Evolutionary conservation across 2,329 filamentous ascomycete species (phyloP).

Genomic region (Colletotrichum spaethianum): DNA sequence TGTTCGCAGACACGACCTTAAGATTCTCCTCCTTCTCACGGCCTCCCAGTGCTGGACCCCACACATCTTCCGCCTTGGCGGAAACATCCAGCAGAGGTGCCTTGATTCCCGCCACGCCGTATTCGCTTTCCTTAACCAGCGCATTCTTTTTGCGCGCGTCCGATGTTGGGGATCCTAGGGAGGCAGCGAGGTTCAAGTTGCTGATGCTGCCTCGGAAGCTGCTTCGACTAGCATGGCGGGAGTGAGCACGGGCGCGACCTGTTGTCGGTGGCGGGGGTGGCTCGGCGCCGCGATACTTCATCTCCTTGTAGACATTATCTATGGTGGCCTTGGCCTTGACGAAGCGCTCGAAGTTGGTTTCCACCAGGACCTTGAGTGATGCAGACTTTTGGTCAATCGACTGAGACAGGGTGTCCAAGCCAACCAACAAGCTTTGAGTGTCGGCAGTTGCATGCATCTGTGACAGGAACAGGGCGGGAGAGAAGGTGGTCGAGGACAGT

Average conservation of each 20-base stretch:
- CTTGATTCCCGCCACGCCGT: conserved; percentile 90
- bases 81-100: conserved; percentile 89
- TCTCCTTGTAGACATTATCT: conserved; percentile 98
- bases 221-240: conserved; percentile 76
- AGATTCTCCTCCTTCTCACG: conserved; percentile 91
- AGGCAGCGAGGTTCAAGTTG: conserved; percentile 53
- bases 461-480: conserved; percentile 90
- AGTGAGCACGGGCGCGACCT: conserved; percentile 65
- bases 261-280: conserved; percentile 56
- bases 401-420: conserved; percentile 86
- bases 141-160: conserved; percentile 88
- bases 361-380: conserved; percentile 94
- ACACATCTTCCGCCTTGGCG: conserved; percentile 96
- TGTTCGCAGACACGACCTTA: conserved; percentile 80
- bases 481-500: conserved; percentile 95
- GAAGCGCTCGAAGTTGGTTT: conserved; percentile 98
- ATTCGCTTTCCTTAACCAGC: conserved; percentile 91
- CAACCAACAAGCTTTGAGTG: conserved; percentile 83
- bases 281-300: conserved; percentile 81
- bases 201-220: conserved; percentile 71
- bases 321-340: conserved; percentile 98
- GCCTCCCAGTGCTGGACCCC: conserved; percentile 93
- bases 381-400: conserved; percentile 99
- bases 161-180: conserved; percentile 51
- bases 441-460: conserved; percentile 91